Evolutionary conservation across 225 moss, liverwort and hornwort genomes (phyloP).

Genomic region (Takakia lepidozioides): DNA sequence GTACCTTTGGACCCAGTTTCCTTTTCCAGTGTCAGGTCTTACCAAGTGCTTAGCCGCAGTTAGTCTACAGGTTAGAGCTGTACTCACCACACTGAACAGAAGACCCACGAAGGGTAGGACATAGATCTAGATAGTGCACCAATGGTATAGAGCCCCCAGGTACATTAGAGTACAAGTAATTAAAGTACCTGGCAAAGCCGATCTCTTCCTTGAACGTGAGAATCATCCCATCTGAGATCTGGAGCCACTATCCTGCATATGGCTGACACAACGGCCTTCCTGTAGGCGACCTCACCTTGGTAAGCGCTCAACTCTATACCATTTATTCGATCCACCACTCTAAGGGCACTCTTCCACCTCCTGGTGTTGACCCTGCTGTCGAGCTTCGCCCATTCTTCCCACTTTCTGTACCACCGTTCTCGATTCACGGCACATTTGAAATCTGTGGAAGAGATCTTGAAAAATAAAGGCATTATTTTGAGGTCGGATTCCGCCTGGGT

Average conservation of each 20-base stretch:
- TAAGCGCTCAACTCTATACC: conserved; percentile 18
- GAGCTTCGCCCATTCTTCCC: conserved; percentile 8
- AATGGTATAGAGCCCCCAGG: no score
- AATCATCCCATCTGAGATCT: conserved; percentile 12
- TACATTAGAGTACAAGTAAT: no score
- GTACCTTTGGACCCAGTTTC: no score
- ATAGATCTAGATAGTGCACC: no score
- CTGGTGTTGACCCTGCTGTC: conserved; percentile 6
- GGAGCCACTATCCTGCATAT: conserved; percentile 6
- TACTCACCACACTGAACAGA: no score
- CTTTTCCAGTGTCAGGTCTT: no score
- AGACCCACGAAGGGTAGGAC: no score
- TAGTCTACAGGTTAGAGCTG: no score
- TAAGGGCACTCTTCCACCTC: conserved; percentile 6
- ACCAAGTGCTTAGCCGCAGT: no score
- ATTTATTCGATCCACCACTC: conserved; percentile 4
- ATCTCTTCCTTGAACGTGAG: conserved; percentile 13
- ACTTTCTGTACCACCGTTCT: conserved; percentile 9
- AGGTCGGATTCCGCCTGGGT: conserved; percentile 6
- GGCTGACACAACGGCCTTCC: conserved; percentile 9
- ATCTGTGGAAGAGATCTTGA: conserved; percentile 16
- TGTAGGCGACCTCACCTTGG: conserved; percentile 12
- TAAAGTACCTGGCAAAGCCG: conserved; percentile 17
- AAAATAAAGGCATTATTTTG: conserved; percentile 10
- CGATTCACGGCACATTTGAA: conserved; percentile 9